Base-by-base conservation (phyloP, 306 rosid genomes). In the Corylus avellana region DNA sequence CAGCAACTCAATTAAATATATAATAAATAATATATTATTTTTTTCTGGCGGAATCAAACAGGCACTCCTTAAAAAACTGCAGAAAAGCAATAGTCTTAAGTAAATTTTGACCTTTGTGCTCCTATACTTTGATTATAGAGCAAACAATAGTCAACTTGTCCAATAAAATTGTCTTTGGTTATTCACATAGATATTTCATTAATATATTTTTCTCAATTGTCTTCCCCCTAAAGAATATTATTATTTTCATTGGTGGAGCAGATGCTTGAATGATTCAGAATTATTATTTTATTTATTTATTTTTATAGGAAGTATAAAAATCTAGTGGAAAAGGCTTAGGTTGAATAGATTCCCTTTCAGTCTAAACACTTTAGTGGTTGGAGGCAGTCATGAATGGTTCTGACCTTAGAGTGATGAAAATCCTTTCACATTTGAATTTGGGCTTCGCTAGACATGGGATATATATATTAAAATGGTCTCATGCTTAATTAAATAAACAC, bases 311-410 rank as follows among this genome's bases (percentile, higher is more conserved):
- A 42, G 7, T 5, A 42, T 42, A 42, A 42, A 42, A 6, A 42
- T 5, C 8, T 42, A 42, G 46, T 42, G 70, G 72, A 75, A 64
- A 42, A 75, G 32, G 32, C 17, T 22, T 64, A 64, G 16, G 79
- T 63, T 82, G 74, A 82, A 74, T 70, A 79, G 86, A 79, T 83
- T 83, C 83, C 66, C 9, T 75, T 83, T 61, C 62, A 61, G 77
- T 71, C 78, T 83, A 71, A 62, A 53, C 49, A 49, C 86, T 79
- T 75, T 79, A 79, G 86, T 83, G 57, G 86, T 83, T 83, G 86
- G 86, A 71, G 72, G 74, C 83, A 70, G 83, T 83, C 83, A 75
- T 75, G 57, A 53, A 57, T 70, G 81, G 75, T 63, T 75, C 83
- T 70, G 83, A 83, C 80, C 55, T 75, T 76, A 39, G 46, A 7